A percentile compares a stretch with the other conserved stretches of the same genome.
Conservation (phyloP, 2,329 filamentous ascomycete genomes). For the Purpureocillium lavendulum region DNA sequence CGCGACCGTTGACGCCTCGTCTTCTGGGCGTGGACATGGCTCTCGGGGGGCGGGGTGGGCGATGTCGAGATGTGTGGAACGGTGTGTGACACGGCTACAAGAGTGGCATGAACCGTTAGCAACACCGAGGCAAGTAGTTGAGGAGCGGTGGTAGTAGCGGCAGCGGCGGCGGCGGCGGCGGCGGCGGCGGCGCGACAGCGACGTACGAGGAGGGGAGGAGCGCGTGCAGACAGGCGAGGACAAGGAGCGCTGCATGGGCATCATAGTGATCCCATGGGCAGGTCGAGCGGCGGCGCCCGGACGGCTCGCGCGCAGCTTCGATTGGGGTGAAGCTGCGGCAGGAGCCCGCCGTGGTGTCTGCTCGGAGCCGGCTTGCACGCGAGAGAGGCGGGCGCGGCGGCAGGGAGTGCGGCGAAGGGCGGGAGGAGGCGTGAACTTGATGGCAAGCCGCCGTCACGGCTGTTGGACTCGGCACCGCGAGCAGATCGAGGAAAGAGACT, state of each 20-base stretch:
- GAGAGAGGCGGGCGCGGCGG: too few species aligned
- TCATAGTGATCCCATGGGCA: constrained; percentile 44
- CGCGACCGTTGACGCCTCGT: constrained; percentile 44
- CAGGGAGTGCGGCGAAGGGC: too few species aligned
- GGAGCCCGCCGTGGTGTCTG: too few species aligned
- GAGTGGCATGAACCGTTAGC: constrained; percentile 18
- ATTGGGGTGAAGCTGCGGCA: not conserved
- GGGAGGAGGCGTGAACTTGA: too few species aligned
- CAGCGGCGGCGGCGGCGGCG: constrained; percentile 8
- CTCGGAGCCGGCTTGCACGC: too few species aligned
- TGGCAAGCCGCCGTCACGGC: too few species aligned
- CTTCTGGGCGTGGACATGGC: constrained; percentile 39
- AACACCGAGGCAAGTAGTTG: constrained; percentile 7
- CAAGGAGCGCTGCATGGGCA: constrained; percentile 53
- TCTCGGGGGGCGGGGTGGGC: constrained; percentile 46
- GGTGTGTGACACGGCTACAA: constrained; percentile 23
- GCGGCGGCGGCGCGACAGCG: not conserved
- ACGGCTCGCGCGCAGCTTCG: constrained; percentile 24
- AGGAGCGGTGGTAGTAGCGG: not conserved
- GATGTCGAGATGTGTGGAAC: constrained; percentile 35
- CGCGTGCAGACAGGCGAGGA: constrained; percentile 54
- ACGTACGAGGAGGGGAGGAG: constrained; percentile 54
- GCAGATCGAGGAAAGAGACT: too few species aligned
- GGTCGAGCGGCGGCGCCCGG: constrained; percentile 17
- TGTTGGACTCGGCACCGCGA: too few species aligned